Evolutionary conservation across 176 grass and related monocot species (phyloP), one percentile per base, ranked within the genome.

Genomic region (Juncus effusus): DNA sequence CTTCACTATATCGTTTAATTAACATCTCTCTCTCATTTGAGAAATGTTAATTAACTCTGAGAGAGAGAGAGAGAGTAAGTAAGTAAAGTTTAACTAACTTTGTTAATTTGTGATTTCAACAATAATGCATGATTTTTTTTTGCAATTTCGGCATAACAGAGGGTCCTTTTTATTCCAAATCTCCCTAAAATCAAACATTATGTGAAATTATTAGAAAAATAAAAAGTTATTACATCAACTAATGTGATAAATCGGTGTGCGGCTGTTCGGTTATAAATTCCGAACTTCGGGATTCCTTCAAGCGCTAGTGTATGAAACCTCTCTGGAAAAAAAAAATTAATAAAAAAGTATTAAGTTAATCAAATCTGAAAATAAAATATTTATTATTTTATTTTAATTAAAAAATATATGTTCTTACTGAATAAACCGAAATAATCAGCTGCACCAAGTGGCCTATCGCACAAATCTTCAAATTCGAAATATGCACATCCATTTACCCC

Each of bases 371-470:
- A 60, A 10, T 51, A 10, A 7, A 10, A 4, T 13, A 49, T 67
- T 14, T 67, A 28, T 10, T 28, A 28, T 28, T 28, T 28, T 28
- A 28, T 28, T 5, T 57, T 14, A 81, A 50, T 65, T 35, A 7
- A 47, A 59, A 74, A 13, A 63, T 53, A 69, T 8, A 65, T 36
- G n/a, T 61, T 15, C 84, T 91, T 79, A 96, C 94, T 92, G 50
- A 92, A 97, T 56, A 97, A 80, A 51, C 88, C 94, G 61, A 89
- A 97, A 69, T 97, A 97, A 70, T 97, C 93, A 4, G 88, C 93
- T 77, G 88, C 93, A 6, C 93, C 88, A 63, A 97, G 79, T 79
- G 88, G 94, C 67, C 68, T 92, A 60, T 97, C 88, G 65, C 88
- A 97, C 60, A 97, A 80, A 70, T 92, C 85, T 83, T 97, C 88